Evolutionary conservation across 768 basidiomycete genomes (phyloP).

Genomic region (Suillus fuscotomentosus): DNA sequence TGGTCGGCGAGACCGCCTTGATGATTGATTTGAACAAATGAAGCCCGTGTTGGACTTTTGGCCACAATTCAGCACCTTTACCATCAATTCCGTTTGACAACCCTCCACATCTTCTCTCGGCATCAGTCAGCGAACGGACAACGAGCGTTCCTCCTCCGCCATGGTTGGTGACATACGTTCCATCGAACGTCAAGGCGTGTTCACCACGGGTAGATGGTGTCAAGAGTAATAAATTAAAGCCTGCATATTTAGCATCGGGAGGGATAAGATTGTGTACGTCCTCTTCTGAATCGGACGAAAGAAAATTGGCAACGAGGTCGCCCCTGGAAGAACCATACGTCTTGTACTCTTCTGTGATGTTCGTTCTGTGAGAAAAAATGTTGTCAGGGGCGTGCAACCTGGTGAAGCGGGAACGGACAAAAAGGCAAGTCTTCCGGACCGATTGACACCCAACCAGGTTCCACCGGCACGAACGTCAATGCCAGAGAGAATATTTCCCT

Average conservation of each 20-base stretch:
- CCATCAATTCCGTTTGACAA: constrained; percentile 78
- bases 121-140: constrained; percentile 48
- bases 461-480: constrained; percentile 73
- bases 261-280: constrained; percentile 47
- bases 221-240: constrained; percentile 79
- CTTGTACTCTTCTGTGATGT: constrained; percentile 66
- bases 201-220: constrained; percentile 31
- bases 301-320: constrained; percentile 62
- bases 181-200: constrained; percentile 44
- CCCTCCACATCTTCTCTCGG: constrained; percentile 53
- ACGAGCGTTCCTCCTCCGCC: constrained; percentile 65
- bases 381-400: constrained; percentile 6
- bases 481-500: constrained; percentile 62
- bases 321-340: constrained; percentile 64
- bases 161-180: constrained; percentile 62
- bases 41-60: constrained; percentile 66
- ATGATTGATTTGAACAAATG: constrained; percentile 45
- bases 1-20: constrained; percentile 31
- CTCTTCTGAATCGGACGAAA: constrained; percentile 53
- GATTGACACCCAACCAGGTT: constrained; percentile 78
- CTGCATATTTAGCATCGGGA: constrained; percentile 58
- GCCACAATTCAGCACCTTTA: constrained; percentile 61
- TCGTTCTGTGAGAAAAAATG: constrained; percentile 56
- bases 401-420: constrained; percentile 48
- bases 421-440: constrained; percentile 64